A percentile compares a stretch with the other conserved stretches of the same genome.
phyloP scores from a whole-genome alignment of 228 moss, liverwort and hornwort species.

The Sphagnum magellanicum region DNA sequence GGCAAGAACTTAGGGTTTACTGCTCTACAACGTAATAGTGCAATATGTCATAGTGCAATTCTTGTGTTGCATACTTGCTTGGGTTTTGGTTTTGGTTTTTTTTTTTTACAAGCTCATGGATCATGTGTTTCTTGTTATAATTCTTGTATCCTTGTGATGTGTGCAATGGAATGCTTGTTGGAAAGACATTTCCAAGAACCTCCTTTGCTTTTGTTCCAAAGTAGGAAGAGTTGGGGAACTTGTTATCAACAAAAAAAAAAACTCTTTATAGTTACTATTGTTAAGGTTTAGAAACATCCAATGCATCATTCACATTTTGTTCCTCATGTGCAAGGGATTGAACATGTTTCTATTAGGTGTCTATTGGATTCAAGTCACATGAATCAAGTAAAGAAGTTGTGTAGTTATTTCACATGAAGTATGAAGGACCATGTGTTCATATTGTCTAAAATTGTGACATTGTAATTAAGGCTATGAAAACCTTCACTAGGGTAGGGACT shows the following conservation, averaged over 20 bases:
- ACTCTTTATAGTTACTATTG: not conserved
- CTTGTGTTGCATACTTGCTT: too few species aligned
- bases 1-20: too few species aligned
- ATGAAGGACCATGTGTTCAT: not conserved
- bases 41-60: too few species aligned
- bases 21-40: too few species aligned
- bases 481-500: not conserved
- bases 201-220: too few species aligned
- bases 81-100: too few species aligned
- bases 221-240: too few species aligned
- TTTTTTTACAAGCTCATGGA: not conserved
- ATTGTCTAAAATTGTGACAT: not conserved
- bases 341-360: not conserved
- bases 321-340: not conserved
- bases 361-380: slow-evolving; percentile 33
- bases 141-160: not conserved
- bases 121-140: not conserved
- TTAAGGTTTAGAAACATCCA: not conserved
- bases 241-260: too few species aligned
- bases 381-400: slow-evolving; percentile 57
- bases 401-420: slow-evolving; percentile 85
- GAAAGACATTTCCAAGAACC: too few species aligned
- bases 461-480: not conserved
- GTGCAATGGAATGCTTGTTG: too few species aligned
- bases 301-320: too few species aligned